Conservation (phyloP, 495 filamentous ascomycete genomes). For the Haplographium delicatum region DNA sequence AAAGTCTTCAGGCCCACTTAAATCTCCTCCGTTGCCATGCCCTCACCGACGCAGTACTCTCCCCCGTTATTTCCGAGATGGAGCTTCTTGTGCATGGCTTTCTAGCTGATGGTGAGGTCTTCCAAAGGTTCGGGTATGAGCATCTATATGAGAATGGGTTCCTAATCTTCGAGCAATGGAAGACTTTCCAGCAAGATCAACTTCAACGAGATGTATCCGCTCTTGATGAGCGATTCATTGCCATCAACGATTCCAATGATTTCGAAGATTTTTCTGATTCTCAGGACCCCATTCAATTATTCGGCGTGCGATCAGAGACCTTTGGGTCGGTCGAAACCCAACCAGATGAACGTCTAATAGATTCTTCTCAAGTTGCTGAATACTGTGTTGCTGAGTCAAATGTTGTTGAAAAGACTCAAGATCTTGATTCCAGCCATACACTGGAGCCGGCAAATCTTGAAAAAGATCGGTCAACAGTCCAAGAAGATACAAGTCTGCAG, state of each 20-base stretch:
- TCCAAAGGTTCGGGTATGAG: slow-evolving; percentile 6
- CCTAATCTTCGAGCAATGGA: slow-evolving; percentile 1
- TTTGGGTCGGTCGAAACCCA: no score
- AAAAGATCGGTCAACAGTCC: no score
- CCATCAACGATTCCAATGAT: neutral
- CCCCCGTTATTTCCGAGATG: neutral
- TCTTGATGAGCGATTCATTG: slow-evolving; percentile 1
- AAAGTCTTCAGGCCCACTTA: neutral
- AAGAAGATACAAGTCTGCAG: no score
- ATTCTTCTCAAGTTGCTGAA: no score
- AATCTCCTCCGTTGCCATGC: neutral
- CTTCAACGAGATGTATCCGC: slow-evolving; percentile 1
- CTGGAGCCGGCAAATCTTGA: no score
- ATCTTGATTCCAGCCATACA: no score
- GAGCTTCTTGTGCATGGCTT: slow-evolving; percentile 1
- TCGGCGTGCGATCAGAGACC: no score
- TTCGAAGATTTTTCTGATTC: no score
- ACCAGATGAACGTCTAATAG: no score
- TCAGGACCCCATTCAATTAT: no score
- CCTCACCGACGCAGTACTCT: neutral
- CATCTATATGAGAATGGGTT: slow-evolving; percentile 1
- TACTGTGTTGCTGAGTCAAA: no score
- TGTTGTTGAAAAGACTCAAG: no score
- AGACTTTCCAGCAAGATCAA: neutral
- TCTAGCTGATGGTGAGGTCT: slow-evolving; percentile 2